Conservation (phyloP, 2,329 filamentous ascomycete species). For the Fusarium veterinarium region DNA sequence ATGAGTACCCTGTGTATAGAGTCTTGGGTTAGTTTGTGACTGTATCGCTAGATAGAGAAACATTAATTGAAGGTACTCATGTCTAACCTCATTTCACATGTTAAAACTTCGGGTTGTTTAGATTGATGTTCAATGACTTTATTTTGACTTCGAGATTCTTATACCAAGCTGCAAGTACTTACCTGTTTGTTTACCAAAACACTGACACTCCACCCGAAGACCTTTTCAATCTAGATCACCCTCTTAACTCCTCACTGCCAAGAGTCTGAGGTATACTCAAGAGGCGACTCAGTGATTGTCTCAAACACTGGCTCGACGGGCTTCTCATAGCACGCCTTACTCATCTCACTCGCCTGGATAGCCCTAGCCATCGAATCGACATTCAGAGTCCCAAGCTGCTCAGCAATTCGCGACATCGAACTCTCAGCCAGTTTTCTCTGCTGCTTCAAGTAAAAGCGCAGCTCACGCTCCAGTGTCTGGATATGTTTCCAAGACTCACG, state of each 20-base stretch:
- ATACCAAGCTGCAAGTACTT: rapidly evolving
- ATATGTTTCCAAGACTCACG: not conserved
- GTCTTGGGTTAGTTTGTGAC: constrained; percentile 4
- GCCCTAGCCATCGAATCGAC: not conserved
- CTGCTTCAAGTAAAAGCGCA: not conserved
- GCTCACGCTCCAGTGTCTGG: not conserved
- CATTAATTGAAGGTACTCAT: not conserved
- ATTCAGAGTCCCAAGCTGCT: not conserved
- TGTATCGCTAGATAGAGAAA: not conserved
- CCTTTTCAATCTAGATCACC: not conserved
- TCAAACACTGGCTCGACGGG: not conserved
- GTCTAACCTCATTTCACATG: not conserved
- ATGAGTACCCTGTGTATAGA: constrained; percentile 47
- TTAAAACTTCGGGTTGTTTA: too few relatives aligned
- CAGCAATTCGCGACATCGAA: not conserved
- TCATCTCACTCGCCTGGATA: not conserved
- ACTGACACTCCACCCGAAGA: rapidly evolving
- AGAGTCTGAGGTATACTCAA: not conserved
- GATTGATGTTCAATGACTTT: rapidly evolving
- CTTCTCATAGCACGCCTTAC: rapidly evolving
- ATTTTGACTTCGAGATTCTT: not conserved
- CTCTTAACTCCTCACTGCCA: not conserved
- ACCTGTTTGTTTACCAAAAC: rapidly evolving
- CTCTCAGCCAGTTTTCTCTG: not conserved
- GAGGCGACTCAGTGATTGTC: not conserved